phyloP scores from a whole-genome alignment of 768 basidiomycete genomes.

The Leccinum obscurum region DNA sequence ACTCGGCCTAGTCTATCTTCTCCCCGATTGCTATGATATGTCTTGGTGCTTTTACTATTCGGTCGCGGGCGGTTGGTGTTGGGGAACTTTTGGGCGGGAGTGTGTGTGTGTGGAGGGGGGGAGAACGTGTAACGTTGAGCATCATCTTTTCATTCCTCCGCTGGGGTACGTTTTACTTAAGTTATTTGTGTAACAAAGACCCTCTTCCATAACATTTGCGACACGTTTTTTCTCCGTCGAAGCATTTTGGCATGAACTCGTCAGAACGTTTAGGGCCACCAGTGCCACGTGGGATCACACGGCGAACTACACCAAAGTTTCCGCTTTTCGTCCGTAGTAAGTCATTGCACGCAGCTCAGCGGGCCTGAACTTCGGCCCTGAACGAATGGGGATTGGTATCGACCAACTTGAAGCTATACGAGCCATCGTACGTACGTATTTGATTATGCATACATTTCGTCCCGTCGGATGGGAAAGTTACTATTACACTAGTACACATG shows the following conservation, averaged over 20 bases:
- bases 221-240: conserved; percentile 5
- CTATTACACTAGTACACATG: too few species aligned
- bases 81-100: background rate
- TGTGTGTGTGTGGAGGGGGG: too few species aligned
- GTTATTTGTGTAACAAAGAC: background rate
- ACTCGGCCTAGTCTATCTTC: conserved; percentile 12
- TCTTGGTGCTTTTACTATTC: conserved; percentile 6
- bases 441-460: background rate
- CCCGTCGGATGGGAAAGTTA: background rate
- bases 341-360: background rate
- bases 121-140: background rate
- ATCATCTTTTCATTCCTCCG: background rate
- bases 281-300: background rate
- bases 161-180: background rate
- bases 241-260: background rate
- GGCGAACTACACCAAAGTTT: conserved; percentile 1
- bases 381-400: conserved; percentile 2
- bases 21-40: conserved; percentile 16
- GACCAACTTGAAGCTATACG: background rate
- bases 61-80: background rate
- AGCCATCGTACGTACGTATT: background rate
- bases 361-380: background rate
- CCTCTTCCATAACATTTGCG: conserved; percentile 1
- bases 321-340: background rate
- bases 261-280: background rate